Percentiles rank a stretch among this genome's conserved stretches.
Conservation (phyloP, 768 basidiomycete genomes). For the Pisolithus marmoratus region DNA sequence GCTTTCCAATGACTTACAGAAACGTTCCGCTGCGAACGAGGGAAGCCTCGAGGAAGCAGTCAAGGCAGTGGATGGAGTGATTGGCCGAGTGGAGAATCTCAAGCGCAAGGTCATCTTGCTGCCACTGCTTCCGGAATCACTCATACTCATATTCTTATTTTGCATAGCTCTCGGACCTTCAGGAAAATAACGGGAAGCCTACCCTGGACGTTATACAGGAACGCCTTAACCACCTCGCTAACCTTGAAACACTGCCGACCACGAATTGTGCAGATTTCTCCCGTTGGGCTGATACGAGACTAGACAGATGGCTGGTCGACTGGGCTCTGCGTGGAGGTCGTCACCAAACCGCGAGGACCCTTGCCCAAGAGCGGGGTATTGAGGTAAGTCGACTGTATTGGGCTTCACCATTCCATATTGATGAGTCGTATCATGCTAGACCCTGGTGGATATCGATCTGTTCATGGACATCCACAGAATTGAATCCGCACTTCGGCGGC, state of each 20-base stretch:
- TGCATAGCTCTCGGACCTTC: constrained; percentile 45
- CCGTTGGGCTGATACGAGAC: constrained; percentile 72
- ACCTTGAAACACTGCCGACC: constrained; percentile 51
- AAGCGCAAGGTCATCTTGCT: constrained; percentile 72
- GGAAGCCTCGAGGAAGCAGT: constrained; percentile 46
- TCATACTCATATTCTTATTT: constrained; percentile 9
- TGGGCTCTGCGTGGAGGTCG: constrained; percentile 82
- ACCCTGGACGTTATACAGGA: constrained; percentile 72
- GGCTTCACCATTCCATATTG: constrained; percentile 13
- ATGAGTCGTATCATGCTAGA: constrained; percentile 37
- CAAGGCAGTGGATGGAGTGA: constrained; percentile 69
- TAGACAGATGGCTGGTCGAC: constrained; percentile 90
- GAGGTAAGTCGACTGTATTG: constrained; percentile 50
- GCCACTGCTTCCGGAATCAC: constrained; percentile 5
- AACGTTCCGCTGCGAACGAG: constrained; percentile 33
- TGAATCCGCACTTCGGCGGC: constrained; percentile 66
- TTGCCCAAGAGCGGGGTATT: constrained; percentile 73
- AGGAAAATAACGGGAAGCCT: constrained; percentile 40
- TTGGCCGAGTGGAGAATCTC: constrained; percentile 66
- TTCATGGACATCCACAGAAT: constrained; percentile 88
- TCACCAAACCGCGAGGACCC: constrained; percentile 65
- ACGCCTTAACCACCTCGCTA: constrained; percentile 65
- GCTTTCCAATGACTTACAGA: constrained; percentile 54
- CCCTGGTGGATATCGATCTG: constrained; percentile 84
- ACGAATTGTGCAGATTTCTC: constrained; percentile 53